phyloP scores from a whole-genome alignment of 768 basidiomycete species.

The Trametes villosa region DNA sequence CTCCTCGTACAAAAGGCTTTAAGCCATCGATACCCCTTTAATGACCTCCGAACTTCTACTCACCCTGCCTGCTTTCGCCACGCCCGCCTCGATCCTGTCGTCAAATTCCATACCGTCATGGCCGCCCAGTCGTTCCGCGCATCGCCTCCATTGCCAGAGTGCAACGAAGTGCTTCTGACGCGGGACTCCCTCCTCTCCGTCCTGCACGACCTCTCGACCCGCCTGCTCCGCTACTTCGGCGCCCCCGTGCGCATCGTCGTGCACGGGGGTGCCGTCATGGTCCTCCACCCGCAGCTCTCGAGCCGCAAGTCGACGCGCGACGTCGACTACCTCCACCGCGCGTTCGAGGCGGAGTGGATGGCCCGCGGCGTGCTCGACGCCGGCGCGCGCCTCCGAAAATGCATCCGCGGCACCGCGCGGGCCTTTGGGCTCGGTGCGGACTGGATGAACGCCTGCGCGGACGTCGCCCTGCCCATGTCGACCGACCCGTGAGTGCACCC shows the following conservation, averaged over 20 bases:
- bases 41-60: slow-evolving; percentile 9
- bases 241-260: slow-evolving; percentile 61
- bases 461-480: slow-evolving; percentile 70
- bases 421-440: slow-evolving; percentile 58
- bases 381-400: slow-evolving; percentile 54
- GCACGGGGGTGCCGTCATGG: slow-evolving; percentile 77
- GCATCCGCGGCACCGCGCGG: slow-evolving; percentile 59
- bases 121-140: not conserved
- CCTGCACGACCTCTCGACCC: slow-evolving; percentile 56
- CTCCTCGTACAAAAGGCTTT: slow-evolving; percentile 20
- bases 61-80: not conserved
- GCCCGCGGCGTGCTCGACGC: slow-evolving; percentile 55
- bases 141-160: slow-evolving; percentile 23
- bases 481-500: slow-evolving; percentile 51
- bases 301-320: slow-evolving; percentile 59
- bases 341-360: slow-evolving; percentile 60
- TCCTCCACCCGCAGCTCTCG: slow-evolving; percentile 56
- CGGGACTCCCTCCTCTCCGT: slow-evolving; percentile 44
- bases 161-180: slow-evolving; percentile 43
- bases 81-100: not conserved
- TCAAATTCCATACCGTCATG: not conserved
- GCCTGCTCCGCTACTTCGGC: slow-evolving; percentile 51
- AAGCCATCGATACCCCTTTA: slow-evolving; percentile 22
- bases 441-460: slow-evolving; percentile 82
- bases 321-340: slow-evolving; percentile 67